These are phyloP conservation scores for Phyllosticta citrichinensis DNA, from an alignment of 2,329 filamentous ascomycete species.

Conservation along the genomic window DNA sequence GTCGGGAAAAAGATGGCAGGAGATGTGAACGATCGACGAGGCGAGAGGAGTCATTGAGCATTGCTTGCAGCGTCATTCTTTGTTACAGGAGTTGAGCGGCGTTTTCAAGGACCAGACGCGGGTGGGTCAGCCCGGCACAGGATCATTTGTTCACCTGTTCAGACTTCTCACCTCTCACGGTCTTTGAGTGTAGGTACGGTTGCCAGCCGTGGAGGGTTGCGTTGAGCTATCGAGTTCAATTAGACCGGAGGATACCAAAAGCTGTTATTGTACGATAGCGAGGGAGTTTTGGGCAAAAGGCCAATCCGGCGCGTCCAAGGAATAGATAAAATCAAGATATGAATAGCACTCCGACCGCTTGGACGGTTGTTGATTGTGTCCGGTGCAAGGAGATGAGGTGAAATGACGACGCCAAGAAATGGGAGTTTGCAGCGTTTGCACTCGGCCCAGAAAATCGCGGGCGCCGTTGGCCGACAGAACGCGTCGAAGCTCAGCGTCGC, in stretches of 20 bases:
- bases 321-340: background rate
- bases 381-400: background rate
- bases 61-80: background rate
- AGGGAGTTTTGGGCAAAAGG: background rate
- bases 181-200: background rate
- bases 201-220: background rate
- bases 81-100: background rate
- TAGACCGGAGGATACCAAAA: background rate
- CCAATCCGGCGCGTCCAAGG: background rate
- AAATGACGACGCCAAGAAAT: background rate
- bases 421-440: slow-evolving; percentile 5
- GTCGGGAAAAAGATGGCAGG: slow-evolving; percentile 83
- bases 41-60: slow-evolving; percentile 11
- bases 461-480: slow-evolving; percentile 8
- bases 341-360: background rate
- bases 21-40: slow-evolving; percentile 55
- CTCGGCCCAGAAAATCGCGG: slow-evolving; percentile 4
- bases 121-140: background rate
- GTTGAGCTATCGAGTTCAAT: background rate
- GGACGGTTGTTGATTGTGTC: background rate
- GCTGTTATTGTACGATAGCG: background rate
- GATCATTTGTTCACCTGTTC: background rate
- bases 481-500: slow-evolving; percentile 8
- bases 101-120: background rate
- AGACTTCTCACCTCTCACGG: background rate